Base-by-base conservation (phyloP, 2,329 filamentous ascomycete genomes). In the Beauveria rudraprayagi region DNA sequence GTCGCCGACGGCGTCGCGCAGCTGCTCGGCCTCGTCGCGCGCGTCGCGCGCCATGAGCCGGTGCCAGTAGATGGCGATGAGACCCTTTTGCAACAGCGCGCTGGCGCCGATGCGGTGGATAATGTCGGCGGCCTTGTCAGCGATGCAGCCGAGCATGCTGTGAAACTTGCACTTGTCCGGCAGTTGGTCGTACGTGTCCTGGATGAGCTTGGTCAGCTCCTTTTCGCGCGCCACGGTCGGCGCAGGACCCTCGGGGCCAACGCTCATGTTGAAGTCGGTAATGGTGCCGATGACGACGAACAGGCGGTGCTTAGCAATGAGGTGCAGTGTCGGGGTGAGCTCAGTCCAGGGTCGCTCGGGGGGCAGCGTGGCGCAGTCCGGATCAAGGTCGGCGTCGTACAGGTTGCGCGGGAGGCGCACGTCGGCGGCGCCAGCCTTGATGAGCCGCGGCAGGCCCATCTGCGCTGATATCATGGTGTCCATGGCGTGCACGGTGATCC, bases 381-480 rank as follows among this genome's bases (percentile, higher is more conserved):
- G 62, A 1, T 55, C 34, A 5, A 70, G 48, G 44, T 69, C 67
- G 0, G 65, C 64, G 10, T 70, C 58, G 2, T 64, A 51, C 1
- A 70, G 37, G 10, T 70, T 70, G 1, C 65, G 56, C 0, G 68
- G 68, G 1, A 65, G 22, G 2, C 65, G 47, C 0, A 65, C 60
- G 22, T 70, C 68, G 8, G 67, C 67, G 5, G 60, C 66, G 1
- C 65, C 64, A 1, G 63, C 41, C 0, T 67, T 66, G 14, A 80
- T 73, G 72, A 80, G 77, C n/a, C 76, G 76, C 2, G 79, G 79
- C 19, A 81, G 68, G 0, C 78, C 79, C 43, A 80, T 70, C 60
- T 80, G 76, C 47, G 78, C 79, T 0, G 77, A 79, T 46, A 79
- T 71, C 9, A 80, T 63, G 0, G 77, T 69, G 40, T 81, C 79